Evolutionary conservation across 192 early-diverging fungal species (phyloP), one percentile per base, ranked within the genome.

Genomic region (Lobosporangium transversale): DNA sequence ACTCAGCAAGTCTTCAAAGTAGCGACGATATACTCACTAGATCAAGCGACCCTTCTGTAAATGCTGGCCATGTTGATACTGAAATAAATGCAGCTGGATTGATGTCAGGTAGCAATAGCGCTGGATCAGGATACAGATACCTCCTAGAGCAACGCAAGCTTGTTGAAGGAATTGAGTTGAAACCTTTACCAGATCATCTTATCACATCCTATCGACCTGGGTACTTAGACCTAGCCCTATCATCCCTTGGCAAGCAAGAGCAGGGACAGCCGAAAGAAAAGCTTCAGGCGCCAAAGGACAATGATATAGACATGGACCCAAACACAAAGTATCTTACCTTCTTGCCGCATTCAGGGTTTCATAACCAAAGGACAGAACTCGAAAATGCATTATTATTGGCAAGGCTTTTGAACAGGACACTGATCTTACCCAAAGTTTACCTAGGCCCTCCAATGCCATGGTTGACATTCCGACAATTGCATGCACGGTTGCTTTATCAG

Each of bases 361-460:
- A 87, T 33, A 87, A 87, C 55, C 86, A 87, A 61, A 64, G 83
- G 2, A 68, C 84, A 21, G 80, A 80, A 33, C 75, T 87, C 23
- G 71, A 83, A 24, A 85, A 87, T 37, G 86, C 83, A 1, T 35
- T 81, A 12, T 40, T 82, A 10, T 35, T 87, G 17, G 83, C 86
- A 3, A 74, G 81, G 26, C 40, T 62, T 9, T 62, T 85, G 37
- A 83, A 85, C 48, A 49, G 83, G 21, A 87, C 86, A n/a, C 58
- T 87, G 45, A 81, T 87, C 37, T 73, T 87, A 54, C 86, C 86
- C 5, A 78, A 76, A 15, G 82, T 80, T 2, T 83, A 81, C 52
- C 45, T 88, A 5, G 85, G 87, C 14, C 71, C 81, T 35, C 85
- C 85, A 0, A 80, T 88, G 69, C 87, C 87, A 1, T 88, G 84